Evolutionary conservation across 2,329 filamentous ascomycete genomes (phyloP), one percentile per base, ranked within the genome.

Genomic region (Neofusicoccum parvum): DNA sequence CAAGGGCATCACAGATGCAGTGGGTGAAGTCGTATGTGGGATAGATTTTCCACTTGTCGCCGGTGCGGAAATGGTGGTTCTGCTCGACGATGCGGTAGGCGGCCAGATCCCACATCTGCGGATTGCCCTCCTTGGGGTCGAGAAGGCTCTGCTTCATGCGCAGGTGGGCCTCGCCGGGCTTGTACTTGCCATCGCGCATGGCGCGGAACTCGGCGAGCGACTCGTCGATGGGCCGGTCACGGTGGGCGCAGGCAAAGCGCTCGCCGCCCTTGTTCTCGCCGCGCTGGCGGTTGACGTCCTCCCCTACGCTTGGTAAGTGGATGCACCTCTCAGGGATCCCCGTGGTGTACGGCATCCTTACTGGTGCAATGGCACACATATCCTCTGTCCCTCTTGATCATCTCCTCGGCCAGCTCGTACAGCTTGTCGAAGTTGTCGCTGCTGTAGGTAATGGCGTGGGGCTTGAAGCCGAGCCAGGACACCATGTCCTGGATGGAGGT

Each of bases 71-170:
- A 75, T 96, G 92, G 49, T 88, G 85, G 67, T 82, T 82, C 71
- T 91, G 88, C 72, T 90, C 86, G 67, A 92, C 85, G 64, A 98
- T 89, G 67, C 94, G 88, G 79, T 97, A 98, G 15, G 94, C 94
- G 1, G 92, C 91, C 63, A 97, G 80, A 82, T 98, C 94, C 94
- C 94, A 97, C 91, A 97, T 94, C 79, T 96, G 92, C 6, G 94
- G 93, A 76, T 97, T 97, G 36, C 90, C 89, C 71, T 90, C 89
- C 59, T 87, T 86, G n/a, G 75, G 75, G 49, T 80, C 78, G 2
- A 74, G 74, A 65, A 89, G 72, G 68, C 92, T 92, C 83, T 96
- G 92, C 82, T 96, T 96, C 94, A 98, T 97, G 67, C 94, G 89
- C 62, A 98, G 82, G 72, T 92, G 91, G 1, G 92, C 94, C 76